Percentiles rank a stretch among this genome's conserved stretches.
phyloP scores from a whole-genome alignment of 2,329 filamentous ascomycete species.

The Samsoniella hepiali region DNA sequence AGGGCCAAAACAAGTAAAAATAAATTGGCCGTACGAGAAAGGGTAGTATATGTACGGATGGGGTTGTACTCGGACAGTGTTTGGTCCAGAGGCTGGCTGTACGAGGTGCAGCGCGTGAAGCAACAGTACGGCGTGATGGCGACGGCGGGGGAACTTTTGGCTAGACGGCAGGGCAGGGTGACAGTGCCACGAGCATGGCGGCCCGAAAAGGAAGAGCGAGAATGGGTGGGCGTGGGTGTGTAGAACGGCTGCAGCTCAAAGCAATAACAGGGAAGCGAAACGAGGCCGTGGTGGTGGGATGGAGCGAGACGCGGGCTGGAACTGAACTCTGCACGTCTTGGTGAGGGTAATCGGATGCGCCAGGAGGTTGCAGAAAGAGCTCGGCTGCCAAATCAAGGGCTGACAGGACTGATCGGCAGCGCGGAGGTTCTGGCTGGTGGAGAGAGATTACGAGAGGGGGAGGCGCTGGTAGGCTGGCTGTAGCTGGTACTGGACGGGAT shows the following conservation, averaged over 20 bases:
- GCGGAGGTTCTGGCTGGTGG: slow-evolving; percentile 7
- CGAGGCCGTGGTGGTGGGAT: background rate
- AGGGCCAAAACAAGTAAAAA: background rate
- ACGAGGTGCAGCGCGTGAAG: background rate
- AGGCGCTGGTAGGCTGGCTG: slow-evolving; percentile 5
- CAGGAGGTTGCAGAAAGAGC: background rate
- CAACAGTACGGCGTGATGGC: background rate
- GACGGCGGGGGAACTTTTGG: slow-evolving; percentile 9
- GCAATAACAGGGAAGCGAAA: background rate
- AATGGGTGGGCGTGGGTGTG: background rate
- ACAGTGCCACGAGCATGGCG: slow-evolving; percentile 8
- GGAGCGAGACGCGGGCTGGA: background rate
- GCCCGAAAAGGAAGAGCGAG: background rate
- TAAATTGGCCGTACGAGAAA: background rate
- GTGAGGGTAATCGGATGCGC: background rate
- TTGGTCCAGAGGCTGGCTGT: background rate
- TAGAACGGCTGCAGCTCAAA: background rate
- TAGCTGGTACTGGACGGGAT: background rate
- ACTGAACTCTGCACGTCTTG: background rate
- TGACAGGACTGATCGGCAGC: slow-evolving; percentile 9
- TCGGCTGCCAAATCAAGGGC: slow-evolving; percentile 3
- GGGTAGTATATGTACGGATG: slow-evolving; percentile 2
- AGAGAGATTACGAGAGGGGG: slow-evolving; percentile 15
- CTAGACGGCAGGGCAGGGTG: slow-evolving; percentile 4
- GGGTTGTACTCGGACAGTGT: slow-evolving; percentile 10